Conservation (phyloP, 2,329 filamentous ascomycete genomes). For the Chaetomiaceae sp. region DNA sequence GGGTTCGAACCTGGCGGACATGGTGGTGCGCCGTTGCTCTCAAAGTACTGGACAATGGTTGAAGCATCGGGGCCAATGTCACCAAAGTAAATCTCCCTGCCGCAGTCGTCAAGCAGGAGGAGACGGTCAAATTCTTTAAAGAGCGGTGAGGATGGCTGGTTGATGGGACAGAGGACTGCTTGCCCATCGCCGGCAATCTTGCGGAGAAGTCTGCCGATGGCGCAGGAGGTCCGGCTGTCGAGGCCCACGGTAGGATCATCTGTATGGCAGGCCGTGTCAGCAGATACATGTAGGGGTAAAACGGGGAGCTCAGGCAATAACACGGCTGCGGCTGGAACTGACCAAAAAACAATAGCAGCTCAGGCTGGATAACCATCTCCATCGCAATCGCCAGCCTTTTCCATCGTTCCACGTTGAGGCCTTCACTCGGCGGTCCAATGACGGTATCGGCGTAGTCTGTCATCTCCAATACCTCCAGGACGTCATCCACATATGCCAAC, state of each 20-base stretch:
- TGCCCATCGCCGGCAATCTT: conserved; percentile 53
- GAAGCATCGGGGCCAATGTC: conserved; percentile 56
- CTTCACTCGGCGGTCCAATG: neutral
- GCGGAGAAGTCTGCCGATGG: conserved; percentile 63
- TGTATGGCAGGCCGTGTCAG: neutral
- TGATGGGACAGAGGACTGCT: conserved; percentile 46
- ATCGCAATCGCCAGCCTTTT: neutral
- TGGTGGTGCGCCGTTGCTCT: conserved; percentile 51
- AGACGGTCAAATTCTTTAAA: conserved; percentile 52
- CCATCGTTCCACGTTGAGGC: neutral
- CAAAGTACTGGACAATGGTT: conserved; percentile 55
- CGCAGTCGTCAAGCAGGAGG: conserved; percentile 57
- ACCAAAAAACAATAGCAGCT: neutral
- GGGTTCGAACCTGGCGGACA: conserved; percentile 63
- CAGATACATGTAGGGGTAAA: neutral
- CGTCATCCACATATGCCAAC: neutral
- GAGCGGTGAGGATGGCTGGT: conserved; percentile 43
- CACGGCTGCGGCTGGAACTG: too few species aligned
- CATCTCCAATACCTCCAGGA: neutral
- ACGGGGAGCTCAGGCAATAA: too few species aligned
- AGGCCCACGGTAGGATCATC: conserved; percentile 73
- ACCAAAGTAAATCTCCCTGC: conserved; percentile 65
- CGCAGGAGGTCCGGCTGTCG: conserved; percentile 68
- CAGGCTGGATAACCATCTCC: neutral
- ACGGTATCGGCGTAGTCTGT: neutral